These are phyloP conservation scores for Amanita pallidorosea DNA, from an alignment of 768 basidiomycete genomes.

Conservation along the genomic window DNA sequence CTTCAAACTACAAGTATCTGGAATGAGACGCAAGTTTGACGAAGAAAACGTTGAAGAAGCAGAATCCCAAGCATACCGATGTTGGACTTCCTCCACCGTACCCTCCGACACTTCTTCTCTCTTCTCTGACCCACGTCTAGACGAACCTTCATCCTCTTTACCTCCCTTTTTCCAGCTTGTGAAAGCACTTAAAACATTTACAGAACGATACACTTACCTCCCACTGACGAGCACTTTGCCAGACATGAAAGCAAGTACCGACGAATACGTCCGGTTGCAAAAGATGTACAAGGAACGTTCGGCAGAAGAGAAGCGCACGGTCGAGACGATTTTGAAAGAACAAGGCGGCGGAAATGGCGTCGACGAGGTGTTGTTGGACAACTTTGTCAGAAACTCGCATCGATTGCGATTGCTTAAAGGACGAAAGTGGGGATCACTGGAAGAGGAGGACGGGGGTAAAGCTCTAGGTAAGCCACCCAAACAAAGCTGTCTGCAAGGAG, in stretches of 20 bases:
- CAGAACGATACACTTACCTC: constrained; percentile 44
- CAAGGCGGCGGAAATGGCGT: constrained; percentile 21
- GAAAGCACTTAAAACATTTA: constrained; percentile 59
- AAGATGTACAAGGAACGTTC: constrained; percentile 74
- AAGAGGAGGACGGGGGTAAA: constrained; percentile 25
- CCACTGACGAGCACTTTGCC: constrained; percentile 84
- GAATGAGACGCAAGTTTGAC: constrained; percentile 63
- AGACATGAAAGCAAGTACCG: constrained; percentile 92
- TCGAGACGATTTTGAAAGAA: constrained; percentile 27
- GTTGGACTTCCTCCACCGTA: constrained; percentile 51
- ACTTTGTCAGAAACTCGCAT: constrained; percentile 76
- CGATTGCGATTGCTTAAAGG: constrained; percentile 58
- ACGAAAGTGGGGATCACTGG: constrained; percentile 46
- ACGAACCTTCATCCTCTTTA: neutral
- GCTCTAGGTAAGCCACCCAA: constrained; percentile 34
- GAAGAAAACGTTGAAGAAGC: constrained; percentile 99
- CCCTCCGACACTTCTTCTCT: constrained; percentile 58
- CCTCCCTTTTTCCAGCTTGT: constrained; percentile 74
- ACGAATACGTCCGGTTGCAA: constrained; percentile 76
- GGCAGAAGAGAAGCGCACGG: constrained; percentile 49
- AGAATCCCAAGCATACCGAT: constrained; percentile 74
- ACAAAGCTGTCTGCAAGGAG: neutral
- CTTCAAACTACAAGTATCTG: constrained; percentile 61
- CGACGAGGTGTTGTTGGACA: constrained; percentile 46
- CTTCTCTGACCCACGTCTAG: constrained; percentile 49